Evolutionary conservation across 306 rosid species (phyloP).

Genomic region (Begonia fuchsioides): DNA sequence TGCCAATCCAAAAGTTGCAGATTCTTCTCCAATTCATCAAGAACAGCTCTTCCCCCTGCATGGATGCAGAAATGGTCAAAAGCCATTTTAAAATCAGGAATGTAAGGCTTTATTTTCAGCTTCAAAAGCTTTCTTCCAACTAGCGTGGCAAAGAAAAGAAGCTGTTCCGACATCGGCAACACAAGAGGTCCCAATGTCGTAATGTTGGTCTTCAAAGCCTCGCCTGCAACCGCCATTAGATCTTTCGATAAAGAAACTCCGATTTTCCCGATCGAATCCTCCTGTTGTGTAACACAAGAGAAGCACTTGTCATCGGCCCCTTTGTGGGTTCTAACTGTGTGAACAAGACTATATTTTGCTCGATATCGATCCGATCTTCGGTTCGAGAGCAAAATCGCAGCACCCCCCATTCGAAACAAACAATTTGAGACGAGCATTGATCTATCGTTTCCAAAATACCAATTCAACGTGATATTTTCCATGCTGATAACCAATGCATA

Average conservation of each 20-base stretch:
- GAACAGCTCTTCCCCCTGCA: conserved; percentile 55
- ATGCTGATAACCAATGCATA: conserved; percentile 48
- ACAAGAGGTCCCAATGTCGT: conserved; percentile 53
- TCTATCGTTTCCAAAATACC: conserved; percentile 52
- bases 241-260: conserved; percentile 52
- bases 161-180: conserved; percentile 48
- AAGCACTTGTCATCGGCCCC: conserved; percentile 51
- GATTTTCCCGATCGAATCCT: conserved; percentile 27
- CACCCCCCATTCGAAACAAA: conserved; percentile 60
- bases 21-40: conserved; percentile 54
- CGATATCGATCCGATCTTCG: conserved; percentile 12
- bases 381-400: conserved; percentile 47
- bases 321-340: conserved; percentile 44
- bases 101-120: conserved; percentile 43
- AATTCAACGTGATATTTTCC: conserved; percentile 56
- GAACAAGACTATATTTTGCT: conserved; percentile 38
- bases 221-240: conserved; percentile 54
- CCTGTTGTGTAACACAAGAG: conserved; percentile 39
- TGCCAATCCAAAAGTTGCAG: conserved; percentile 39
- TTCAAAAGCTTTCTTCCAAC: conserved; percentile 32
- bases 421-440: conserved; percentile 56
- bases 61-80: conserved; percentile 59
- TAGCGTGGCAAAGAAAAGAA: conserved; percentile 37
- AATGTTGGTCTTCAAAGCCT: conserved; percentile 51
- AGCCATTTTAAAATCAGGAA: conserved; percentile 51